Evolutionary conservation across 768 basidiomycete species (phyloP), one percentile per base, ranked within the genome.

Genomic region (Suillus ampliporus): DNA sequence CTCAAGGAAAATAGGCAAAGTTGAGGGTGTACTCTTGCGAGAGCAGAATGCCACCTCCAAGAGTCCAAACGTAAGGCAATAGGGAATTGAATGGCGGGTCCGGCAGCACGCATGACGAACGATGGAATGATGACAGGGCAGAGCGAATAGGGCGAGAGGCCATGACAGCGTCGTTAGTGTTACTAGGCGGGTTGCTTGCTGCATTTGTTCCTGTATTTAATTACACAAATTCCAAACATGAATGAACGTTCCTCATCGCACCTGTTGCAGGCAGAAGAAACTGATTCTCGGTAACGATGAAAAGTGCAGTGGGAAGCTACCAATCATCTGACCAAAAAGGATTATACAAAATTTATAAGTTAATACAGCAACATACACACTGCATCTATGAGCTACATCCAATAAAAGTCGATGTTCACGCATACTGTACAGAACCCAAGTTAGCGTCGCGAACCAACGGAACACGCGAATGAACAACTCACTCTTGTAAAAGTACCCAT

Each of bases 401-500:
- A 10, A 28, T 19, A 26, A 56, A 56, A 17, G 37, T 56, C 23
- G 23, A 19, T 34, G 34, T 51, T 51, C 34, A 64, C 56, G 63
- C 63, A 40, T 64, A 64, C 63, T 64, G n/a, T 8, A 47, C n/a
- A 23, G 37, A 57, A 41, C 28, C 21, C n/a, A 14, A 8, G 52
- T 62, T 19, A 28, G 35, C 15, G 23, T 34, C 3, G 8, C 6
- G 5, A 31, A 53, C 10, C 4, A 9, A 34, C 5, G 15, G 4
- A 13, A 34, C 5, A 35, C 21, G 9, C 8, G 4, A 21, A 34
- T 21, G 19, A 43, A 21, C 1, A 3, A 80, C 94, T 76, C 71
- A 95, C 94, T 78, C 95, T 85, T 10, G 91, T 96, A 68, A 96
- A 97, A 14, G 95, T 97, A 19, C 89, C 88, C 84, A 89, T 91